Evolutionary conservation across 441 rosid species (phyloP), one percentile per base, ranked within the genome.

Genomic region (Raphanus hybrid): DNA sequence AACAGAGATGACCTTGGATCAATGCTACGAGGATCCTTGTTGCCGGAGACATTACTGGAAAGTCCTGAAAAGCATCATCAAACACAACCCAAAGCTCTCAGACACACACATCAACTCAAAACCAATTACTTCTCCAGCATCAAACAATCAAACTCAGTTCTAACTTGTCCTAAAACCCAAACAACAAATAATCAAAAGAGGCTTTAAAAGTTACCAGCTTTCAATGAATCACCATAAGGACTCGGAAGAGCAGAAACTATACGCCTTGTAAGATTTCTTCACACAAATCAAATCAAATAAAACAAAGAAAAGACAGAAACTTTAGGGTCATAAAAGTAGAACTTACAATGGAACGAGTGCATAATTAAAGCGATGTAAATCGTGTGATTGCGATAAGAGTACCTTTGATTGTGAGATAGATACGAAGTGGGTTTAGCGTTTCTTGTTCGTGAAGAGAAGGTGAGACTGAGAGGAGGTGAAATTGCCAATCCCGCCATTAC

Each of bases 401-500:
- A 87, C 92, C 92, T 86, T 74, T 57, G 82, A 74, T 63, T 74
- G 39, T 23, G 78, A 73, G 84, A 62, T 64, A 80, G 77, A 39
- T 75, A 75, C 11, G 85, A 82, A 75, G 68, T 11, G 55, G 83
- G 80, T 18, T 50, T 75, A 66, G 82, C 75, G 71, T 75, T 72
- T 80, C 75, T 75, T 57, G 66, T 75, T 67, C 75, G 75, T 78
- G 80, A 77, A 70, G 82, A 75, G 52, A 82, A 64, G 32, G 80
- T 81, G 50, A 84, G 77, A 78, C 78, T 71, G 1, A 79, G 55
- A 43, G 89, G 71, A 58, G 90, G 74, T 64, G 92, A 80, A 70
- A 87, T 72, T 72, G 91, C 82, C 10, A 89, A 75, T n/a, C 88
- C 85, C 58, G 78, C 91, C 97, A 88, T 90, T 66, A 73, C 18